Evolutionary conservation across 306 rosid species (phyloP), one percentile per base, ranked within the genome.

Genomic region (Cucurbita pepo): DNA sequence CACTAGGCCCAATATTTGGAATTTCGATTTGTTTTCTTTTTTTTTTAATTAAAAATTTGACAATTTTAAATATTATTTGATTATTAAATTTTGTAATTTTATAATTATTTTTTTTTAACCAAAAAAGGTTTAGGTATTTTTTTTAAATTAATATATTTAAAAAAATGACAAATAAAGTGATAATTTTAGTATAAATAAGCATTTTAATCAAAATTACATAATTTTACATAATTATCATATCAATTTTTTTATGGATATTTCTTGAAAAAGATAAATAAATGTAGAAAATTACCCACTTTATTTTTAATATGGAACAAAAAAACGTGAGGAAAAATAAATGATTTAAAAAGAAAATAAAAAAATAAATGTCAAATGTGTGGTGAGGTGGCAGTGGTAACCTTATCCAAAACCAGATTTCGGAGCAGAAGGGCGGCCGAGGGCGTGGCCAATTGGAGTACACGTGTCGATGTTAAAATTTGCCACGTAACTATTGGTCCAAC

Each of bases 401-500:
- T 66, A 66, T 66, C 72, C 72, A 44, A 66, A 66, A 44, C 1
- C 10, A 22, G 72, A 66, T 66, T 21, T 66, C 11, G 72, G 6
- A 21, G 38, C 11, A 45, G 16, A 66, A 45, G 72, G 55, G 56
- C 40, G 72, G 72, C 72, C 10, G 41, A 66, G 19, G 11, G 7
- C 21, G 72, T 7, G 55, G 72, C 72, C 72, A 66, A 66, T 55
- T 66, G 72, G 72, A 66, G 0, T 45, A 66, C 72, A 66, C 72
- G 55, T 66, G 72, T 45, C 72, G 0, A 1, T 0, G 1, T 0
- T 0, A 0, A 0, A 19, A 66, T 5, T 6, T 1, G 38, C 72
- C 72, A 66, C 72, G 55, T 45, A 30, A 30, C 34, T 30, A 2
- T 30, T 30, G 1, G 0, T 30, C 34, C 34, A 30, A 30, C 34